Evolutionary conservation across 345 rosid genomes (phyloP), one percentile per base, ranked within the genome.

Genomic region (Trapa bicornis): DNA sequence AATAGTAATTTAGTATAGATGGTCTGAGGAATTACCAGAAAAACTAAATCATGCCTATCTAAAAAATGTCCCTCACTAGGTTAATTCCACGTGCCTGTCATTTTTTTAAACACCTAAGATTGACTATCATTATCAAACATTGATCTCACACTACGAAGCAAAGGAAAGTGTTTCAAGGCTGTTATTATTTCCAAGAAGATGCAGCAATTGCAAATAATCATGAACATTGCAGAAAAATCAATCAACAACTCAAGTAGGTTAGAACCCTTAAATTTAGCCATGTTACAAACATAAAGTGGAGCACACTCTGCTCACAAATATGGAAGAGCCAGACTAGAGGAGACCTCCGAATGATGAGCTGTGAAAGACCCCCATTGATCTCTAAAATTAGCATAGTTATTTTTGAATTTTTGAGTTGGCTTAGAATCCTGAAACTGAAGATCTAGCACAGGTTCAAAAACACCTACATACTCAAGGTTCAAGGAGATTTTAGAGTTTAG

Each of bases 281-380:
- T 33, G 3, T 8, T 16, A 33, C 1, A 3, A 29, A 41, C 45
- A 32, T 32, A n/a, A n/a, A 36, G 13, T 5, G 5, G 16, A 29
- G 10, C 47, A 39, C 32, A 63, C 5, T 36, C 64, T 36, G 16
- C 6, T 47, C 32, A 5, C 45, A 7, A 38, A 4, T 43, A 52
- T 17, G 39, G 47, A 37, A 45, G 7, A 4, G 58, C 17, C 39
- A 66, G 50, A 42, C 65, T 56, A 69, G 37, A 61, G 38, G 67
- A 70, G n/a, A 85, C 97, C 86, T 84, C 80, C 37, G 8, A 65
- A 68, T 77, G 39, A 66, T 82, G 75, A 67, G 81, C 77, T 62
- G 75, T n/a, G 52, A 42, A 65, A 52, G 67, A 74, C 47, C 65
- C 66, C 9, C 53, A 42, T 66, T 75, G 80, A 43, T 67, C 67